Percentiles rank a stretch among this genome's conserved stretches.
These are phyloP conservation scores for Mortierella sp. DNA, from an alignment of 371 early-diverging fungal species.

Conservation along the genomic window DNA sequence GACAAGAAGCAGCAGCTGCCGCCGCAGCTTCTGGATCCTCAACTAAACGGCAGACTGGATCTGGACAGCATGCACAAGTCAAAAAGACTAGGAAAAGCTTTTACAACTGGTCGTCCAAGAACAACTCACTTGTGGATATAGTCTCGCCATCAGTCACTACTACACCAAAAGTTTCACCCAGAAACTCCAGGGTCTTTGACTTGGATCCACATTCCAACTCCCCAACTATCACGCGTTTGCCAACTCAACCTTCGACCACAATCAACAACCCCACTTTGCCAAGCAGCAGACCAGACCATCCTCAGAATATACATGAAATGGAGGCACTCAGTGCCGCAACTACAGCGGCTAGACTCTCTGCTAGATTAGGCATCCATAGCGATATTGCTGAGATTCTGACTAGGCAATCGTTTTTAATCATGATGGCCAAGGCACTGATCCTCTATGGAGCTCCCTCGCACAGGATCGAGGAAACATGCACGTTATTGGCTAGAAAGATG, in stretches of 20 bases:
- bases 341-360: slow-evolving; percentile 27
- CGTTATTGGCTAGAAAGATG: slow-evolving; percentile 65
- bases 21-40: slow-evolving; percentile 19
- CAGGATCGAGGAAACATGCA: slow-evolving; percentile 70
- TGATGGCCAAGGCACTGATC: slow-evolving; percentile 68
- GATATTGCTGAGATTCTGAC: slow-evolving; percentile 69
- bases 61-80: slow-evolving; percentile 34
- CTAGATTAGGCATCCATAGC: slow-evolving; percentile 43
- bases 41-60: neutral
- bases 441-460: slow-evolving; percentile 74
- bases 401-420: slow-evolving; percentile 71
- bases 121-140: slow-evolving; percentile 40
- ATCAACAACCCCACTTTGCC: slow-evolving; percentile 24
- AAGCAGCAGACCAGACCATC: slow-evolving; percentile 7
- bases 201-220: slow-evolving; percentile 7
- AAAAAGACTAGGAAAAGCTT: slow-evolving; percentile 50
- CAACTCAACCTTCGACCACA: slow-evolving; percentile 37
- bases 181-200: slow-evolving; percentile 45
- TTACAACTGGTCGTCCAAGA: slow-evolving; percentile 48
- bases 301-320: slow-evolving; percentile 41
- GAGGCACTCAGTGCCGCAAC: slow-evolving; percentile 48
- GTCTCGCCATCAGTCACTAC: slow-evolving; percentile 35
- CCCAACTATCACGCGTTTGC: slow-evolving; percentile 31
- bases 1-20: slow-evolving; percentile 45
- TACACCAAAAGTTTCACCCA: slow-evolving; percentile 45